phyloP scores from a whole-genome alignment of 805 yeast species.

The Starmera pachycereana region DNA sequence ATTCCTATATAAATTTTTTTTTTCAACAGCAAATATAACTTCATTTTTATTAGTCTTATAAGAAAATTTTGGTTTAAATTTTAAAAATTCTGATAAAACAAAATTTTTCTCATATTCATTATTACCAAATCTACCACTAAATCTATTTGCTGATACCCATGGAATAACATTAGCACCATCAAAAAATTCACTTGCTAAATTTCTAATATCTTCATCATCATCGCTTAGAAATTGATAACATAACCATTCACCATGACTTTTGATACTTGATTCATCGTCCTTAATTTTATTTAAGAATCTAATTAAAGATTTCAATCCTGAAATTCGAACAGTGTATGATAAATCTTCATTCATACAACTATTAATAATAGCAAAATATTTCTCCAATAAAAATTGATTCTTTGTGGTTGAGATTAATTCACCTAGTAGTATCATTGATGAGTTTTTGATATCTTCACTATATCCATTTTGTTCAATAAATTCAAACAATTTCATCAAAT shows the following conservation, averaged over 20 bases:
- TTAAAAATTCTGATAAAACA: conserved; percentile 8
- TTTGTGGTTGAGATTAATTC: conserved; percentile 20
- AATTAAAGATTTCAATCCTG: conserved; percentile 34
- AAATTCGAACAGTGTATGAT: conserved; percentile 34
- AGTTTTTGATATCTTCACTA: conserved; percentile 37
- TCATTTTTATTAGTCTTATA: conserved; percentile 15
- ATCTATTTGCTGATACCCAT: conserved; percentile 20
- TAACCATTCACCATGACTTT: conserved; percentile 13
- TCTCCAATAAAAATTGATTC: conserved; percentile 16
- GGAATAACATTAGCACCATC: conserved; percentile 25
- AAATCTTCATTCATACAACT: conserved; percentile 29
- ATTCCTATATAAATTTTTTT: conserved; percentile 55
- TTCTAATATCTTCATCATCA: conserved; percentile 57
- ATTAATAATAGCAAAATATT: conserved; percentile 24
- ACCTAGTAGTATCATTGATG: conserved; percentile 45
- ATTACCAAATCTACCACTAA: conserved; percentile 9
- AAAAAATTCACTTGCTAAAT: conserved; percentile 32
- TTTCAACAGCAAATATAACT: conserved; percentile 55
- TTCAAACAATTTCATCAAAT: conserved; percentile 18
- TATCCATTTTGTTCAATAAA: conserved; percentile 20
- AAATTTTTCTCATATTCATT: conserved; percentile 2
- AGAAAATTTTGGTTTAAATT: conserved; percentile 10
- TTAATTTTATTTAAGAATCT: conserved; percentile 14
- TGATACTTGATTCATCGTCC: conserved; percentile 2
- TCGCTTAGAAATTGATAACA: conserved; percentile 39